These are phyloP conservation scores for Aspergillus pseudoviridinutans DNA, from an alignment of 2,329 filamentous ascomycete genomes.

Conservation along the genomic window DNA sequence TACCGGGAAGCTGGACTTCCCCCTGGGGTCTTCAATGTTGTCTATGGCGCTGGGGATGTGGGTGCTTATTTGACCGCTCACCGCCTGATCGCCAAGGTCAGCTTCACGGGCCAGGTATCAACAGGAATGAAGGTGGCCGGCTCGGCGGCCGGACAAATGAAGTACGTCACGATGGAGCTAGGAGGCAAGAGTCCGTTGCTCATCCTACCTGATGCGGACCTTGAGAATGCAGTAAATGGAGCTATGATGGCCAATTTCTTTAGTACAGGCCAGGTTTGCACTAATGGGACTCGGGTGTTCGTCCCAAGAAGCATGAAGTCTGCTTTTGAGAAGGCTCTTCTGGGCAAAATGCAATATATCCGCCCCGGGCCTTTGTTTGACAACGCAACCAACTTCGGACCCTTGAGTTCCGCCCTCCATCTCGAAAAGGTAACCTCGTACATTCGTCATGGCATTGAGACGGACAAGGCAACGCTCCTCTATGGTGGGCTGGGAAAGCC, in stretches of 20 bases:
- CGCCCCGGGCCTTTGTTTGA: slow-evolving; percentile 72
- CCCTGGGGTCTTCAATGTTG: slow-evolving; percentile 79
- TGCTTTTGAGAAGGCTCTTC: slow-evolving; percentile 63
- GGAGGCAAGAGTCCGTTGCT: slow-evolving; percentile 82
- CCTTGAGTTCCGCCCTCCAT: slow-evolving; percentile 71
- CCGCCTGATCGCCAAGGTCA: slow-evolving; percentile 73
- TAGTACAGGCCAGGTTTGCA: slow-evolving; percentile 87
- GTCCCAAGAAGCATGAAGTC: slow-evolving; percentile 63
- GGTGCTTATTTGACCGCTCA: slow-evolving; percentile 73
- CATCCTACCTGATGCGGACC: slow-evolving; percentile 72
- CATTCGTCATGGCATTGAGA: slow-evolving; percentile 69
- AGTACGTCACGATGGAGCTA: slow-evolving; percentile 88
- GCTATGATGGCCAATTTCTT: slow-evolving; percentile 96
- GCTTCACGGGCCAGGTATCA: slow-evolving; percentile 81
- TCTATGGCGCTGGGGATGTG: slow-evolving; percentile 75
- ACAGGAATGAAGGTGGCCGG: slow-evolving; percentile 79
- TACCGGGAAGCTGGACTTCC: slow-evolving; percentile 77
- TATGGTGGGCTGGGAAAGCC: slow-evolving; percentile 65
- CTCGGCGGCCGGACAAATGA: slow-evolving; percentile 72
- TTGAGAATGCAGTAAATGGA: slow-evolving; percentile 77
- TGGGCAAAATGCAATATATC: slow-evolving; percentile 66
- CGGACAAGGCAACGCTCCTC: slow-evolving; percentile 69
- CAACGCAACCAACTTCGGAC: slow-evolving; percentile 73
- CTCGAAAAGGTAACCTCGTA: slow-evolving; percentile 74
- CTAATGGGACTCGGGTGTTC: slow-evolving; percentile 86